Conservation (phyloP, 768 basidiomycete genomes). For the Ramaria rubella region DNA sequence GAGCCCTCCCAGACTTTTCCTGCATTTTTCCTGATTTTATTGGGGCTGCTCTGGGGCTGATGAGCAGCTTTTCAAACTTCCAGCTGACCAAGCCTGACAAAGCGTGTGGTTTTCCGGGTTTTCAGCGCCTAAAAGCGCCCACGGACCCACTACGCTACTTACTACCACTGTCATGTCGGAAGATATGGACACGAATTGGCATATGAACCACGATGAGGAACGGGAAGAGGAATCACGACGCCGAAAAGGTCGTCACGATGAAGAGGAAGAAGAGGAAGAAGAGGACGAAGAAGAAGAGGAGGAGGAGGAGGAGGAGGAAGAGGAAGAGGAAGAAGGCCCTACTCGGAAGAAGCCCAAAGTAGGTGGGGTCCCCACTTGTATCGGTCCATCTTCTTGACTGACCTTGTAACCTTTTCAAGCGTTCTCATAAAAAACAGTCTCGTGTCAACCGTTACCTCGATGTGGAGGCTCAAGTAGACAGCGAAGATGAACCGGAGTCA, state of each 20-base stretch:
- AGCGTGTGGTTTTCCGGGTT: too few species aligned
- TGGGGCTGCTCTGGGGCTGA: too few species aligned
- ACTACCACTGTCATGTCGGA: constrained; percentile 38
- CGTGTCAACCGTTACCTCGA: constrained; percentile 83
- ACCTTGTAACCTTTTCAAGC: constrained; percentile 31
- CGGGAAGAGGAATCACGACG: constrained; percentile 29
- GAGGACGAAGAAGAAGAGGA: constrained; percentile 44
- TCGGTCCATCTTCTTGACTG: not conserved
- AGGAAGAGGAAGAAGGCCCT: constrained; percentile 34
- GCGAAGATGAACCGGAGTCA: constrained; percentile 94
- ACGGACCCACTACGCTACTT: too few species aligned
- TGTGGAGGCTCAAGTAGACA: constrained; percentile 92
- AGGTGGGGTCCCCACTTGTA: constrained; percentile 13
- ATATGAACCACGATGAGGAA: constrained; percentile 27
- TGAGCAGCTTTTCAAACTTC: too few species aligned
- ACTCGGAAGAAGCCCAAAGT: constrained; percentile 62
- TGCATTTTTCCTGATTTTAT: too few species aligned
- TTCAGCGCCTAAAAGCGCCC: too few species aligned
- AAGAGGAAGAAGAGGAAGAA: constrained; percentile 38
- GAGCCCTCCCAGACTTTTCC: too few species aligned
- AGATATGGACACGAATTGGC: constrained; percentile 28
- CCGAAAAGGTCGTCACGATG: constrained; percentile 32
- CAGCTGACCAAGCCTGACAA: too few species aligned
- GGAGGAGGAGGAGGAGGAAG: constrained; percentile 44
- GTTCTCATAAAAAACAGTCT: constrained; percentile 53